phyloP scores from a whole-genome alignment of 768 basidiomycete species.

The Boletus subparvulus region DNA sequence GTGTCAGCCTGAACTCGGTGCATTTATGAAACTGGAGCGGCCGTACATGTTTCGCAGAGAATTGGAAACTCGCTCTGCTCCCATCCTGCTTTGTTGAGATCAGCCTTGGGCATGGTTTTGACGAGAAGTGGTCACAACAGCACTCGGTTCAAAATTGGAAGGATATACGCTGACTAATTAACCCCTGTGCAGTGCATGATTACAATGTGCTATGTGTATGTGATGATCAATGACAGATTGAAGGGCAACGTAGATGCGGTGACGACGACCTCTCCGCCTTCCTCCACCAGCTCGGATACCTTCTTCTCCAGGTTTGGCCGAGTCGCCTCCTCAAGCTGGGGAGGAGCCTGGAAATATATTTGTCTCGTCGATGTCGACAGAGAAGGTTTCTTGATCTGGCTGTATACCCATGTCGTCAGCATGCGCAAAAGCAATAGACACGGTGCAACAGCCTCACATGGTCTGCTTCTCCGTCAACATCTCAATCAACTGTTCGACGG shows the following conservation, averaged over 20 bases:
- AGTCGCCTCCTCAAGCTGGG: constrained; percentile 85
- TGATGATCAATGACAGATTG: constrained; percentile 67
- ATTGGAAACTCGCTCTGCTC: constrained; percentile 93
- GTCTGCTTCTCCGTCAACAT: constrained; percentile 84
- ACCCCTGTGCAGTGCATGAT: background rate
- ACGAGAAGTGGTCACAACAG: background rate
- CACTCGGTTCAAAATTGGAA: background rate
- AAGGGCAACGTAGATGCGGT: constrained; percentile 91
- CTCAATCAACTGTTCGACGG: constrained; percentile 87
- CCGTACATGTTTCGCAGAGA: constrained; percentile 88
- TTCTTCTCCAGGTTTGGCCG: constrained; percentile 89
- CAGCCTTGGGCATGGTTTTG: constrained; percentile 70
- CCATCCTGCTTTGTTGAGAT: constrained; percentile 94
- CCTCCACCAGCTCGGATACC: constrained; percentile 74
- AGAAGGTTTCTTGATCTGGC: constrained; percentile 97
- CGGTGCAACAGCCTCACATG: constrained; percentile 56
- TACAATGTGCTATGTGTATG: constrained; percentile 40
- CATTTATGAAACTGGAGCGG: background rate
- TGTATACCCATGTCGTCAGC: constrained; percentile 34
- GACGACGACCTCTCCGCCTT: constrained; percentile 80
- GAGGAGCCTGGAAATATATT: constrained; percentile 92
- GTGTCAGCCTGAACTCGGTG: constrained; percentile 5
- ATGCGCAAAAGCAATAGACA: background rate
- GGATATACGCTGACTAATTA: constrained; percentile 31
- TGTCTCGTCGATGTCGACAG: constrained; percentile 72